A percentile compares a stretch with the other conserved stretches of the same genome.
These are phyloP conservation scores for Cornus controversa DNA, from an alignment of 148 eudicot species.

Conservation along the genomic window DNA sequence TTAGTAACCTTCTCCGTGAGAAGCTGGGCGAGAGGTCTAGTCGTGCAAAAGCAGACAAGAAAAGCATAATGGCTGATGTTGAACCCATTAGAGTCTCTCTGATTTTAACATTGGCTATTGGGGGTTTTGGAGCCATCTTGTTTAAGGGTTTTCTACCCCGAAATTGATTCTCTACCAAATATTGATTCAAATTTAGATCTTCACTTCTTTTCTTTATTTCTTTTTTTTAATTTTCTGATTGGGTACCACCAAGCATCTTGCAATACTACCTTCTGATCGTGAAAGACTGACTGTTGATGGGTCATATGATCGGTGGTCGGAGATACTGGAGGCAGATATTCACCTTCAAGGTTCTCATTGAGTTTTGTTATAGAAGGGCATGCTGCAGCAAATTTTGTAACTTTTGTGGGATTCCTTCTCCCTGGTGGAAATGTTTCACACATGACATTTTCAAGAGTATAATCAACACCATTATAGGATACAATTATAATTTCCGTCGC, in stretches of 20 bases:
- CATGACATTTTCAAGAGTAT: neutral
- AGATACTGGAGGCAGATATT: constrained; percentile 19
- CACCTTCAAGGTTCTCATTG: neutral
- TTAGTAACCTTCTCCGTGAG: constrained; percentile 59
- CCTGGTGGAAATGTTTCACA: neutral
- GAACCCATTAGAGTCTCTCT: constrained; percentile 36
- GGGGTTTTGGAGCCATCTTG: constrained; percentile 64
- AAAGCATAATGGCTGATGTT: constrained; percentile 24
- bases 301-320: constrained; percentile 16
- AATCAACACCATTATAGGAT: neutral
- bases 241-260: constrained; percentile 1
- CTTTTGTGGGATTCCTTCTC: neutral
- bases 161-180: constrained; percentile 30
- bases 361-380: neutral
- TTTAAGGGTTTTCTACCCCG: constrained; percentile 58
- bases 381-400: neutral
- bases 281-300: constrained; percentile 19
- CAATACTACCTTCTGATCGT: constrained; percentile 28
- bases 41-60: constrained; percentile 33
- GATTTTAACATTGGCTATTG: constrained; percentile 50
- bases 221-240: neutral
- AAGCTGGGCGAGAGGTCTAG: constrained; percentile 40
- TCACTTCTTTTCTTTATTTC: constrained; percentile 1
- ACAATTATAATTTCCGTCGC: neutral
- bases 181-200: constrained; percentile 4